Evolutionary conservation across 768 basidiomycete species (phyloP).

Genomic region (Trametes sanguinea): DNA sequence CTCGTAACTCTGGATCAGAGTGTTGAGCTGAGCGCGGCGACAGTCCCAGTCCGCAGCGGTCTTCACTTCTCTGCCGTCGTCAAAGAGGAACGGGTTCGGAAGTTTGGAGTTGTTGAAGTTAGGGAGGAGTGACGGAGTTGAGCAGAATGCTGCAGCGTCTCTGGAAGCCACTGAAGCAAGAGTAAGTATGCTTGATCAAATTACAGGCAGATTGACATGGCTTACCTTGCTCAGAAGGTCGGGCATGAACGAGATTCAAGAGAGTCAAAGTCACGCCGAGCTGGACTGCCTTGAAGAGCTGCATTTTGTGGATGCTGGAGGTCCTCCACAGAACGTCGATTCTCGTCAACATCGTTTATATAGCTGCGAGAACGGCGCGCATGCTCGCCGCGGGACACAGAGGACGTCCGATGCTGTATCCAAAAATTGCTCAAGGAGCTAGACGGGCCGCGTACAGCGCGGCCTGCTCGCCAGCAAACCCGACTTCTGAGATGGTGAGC

Average conservation of each 20-base stretch:
- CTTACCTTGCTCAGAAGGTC: conserved; percentile 22
- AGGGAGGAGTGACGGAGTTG: conserved; percentile 26
- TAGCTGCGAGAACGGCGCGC: background rate
- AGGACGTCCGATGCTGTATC: conserved; percentile 9
- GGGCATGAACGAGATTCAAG: conserved; percentile 4
- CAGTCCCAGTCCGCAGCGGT: conserved; percentile 54
- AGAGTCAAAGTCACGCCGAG: conserved; percentile 19
- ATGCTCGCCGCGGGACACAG: background rate
- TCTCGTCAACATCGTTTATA: background rate
- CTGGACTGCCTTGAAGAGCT: conserved; percentile 18
- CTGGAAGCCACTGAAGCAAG: background rate
- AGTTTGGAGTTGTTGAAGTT: conserved; percentile 44
- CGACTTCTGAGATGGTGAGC: background rate
- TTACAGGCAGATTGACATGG: too few species aligned
- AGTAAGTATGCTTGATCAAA: too few species aligned
- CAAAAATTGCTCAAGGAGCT: conserved; percentile 5
- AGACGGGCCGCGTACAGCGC: conserved; percentile 9
- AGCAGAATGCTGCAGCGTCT: conserved; percentile 16
- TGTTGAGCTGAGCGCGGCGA: conserved; percentile 49
- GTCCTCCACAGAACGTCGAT: background rate
- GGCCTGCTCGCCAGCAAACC: background rate
- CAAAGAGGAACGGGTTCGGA: conserved; percentile 56
- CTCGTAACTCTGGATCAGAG: conserved; percentile 55
- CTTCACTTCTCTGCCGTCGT: conserved; percentile 43
- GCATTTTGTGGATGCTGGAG: conserved; percentile 8